Percentiles rank a stretch among this genome's conserved stretches.
Evolutionary conservation across 192 early-diverging fungal species (phyloP).

Genomic region (Backusella australiensis): DNA sequence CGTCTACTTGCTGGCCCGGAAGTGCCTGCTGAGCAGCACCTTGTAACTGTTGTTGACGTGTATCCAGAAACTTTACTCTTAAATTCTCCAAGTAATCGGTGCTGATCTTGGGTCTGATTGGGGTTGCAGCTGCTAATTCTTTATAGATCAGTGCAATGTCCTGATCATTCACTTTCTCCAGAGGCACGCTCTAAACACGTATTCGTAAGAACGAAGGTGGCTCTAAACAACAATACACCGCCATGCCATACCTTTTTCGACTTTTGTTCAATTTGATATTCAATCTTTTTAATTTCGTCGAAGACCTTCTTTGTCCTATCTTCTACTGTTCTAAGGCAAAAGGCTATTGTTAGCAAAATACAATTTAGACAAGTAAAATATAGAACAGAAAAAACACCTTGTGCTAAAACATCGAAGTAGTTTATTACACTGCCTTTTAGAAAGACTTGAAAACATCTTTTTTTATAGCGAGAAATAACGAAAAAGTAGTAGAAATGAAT

Average conservation of each 20-base stretch:
- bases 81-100: slow-evolving; percentile 33
- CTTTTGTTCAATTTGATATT: slow-evolving; percentile 14
- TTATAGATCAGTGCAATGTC: slow-evolving; percentile 15
- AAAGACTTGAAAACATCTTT: background rate
- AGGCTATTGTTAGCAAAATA: background rate
- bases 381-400: background rate
- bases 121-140: slow-evolving; percentile 9
- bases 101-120: slow-evolving; percentile 28
- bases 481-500: background rate
- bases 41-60: slow-evolving; percentile 10
- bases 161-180: slow-evolving; percentile 3
- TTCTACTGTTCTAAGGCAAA: background rate
- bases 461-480: background rate
- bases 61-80: slow-evolving; percentile 36
- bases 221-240: background rate
- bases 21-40: background rate
- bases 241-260: slow-evolving; percentile 11
- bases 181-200: background rate
- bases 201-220: background rate
- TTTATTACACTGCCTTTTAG: background rate
- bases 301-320: slow-evolving; percentile 13
- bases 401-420: background rate
- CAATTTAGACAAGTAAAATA: background rate
- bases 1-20: background rate
- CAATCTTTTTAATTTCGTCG: slow-evolving; percentile 25